Conservation (phyloP, 2,329 filamentous ascomycete species). For the Apiospora hydei region DNA sequence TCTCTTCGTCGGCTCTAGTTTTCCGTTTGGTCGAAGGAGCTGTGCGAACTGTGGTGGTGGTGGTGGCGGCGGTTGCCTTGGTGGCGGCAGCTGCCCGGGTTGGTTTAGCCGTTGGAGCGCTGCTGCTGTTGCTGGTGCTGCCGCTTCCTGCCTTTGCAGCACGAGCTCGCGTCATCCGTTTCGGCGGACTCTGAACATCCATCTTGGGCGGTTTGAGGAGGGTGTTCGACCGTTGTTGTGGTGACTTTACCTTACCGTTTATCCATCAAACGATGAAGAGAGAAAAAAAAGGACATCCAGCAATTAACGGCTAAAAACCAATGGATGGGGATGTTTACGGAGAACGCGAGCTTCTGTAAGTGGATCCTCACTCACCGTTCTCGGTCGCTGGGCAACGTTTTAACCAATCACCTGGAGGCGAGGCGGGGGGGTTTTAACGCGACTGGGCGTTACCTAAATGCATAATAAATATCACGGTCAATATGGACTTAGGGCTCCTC, state of each 20-base stretch:
- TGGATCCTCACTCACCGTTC: no score
- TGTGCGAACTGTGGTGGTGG: slow-evolving; percentile 28
- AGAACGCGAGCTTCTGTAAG: slow-evolving; percentile 17
- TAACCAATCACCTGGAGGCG: no score
- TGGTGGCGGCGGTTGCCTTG: slow-evolving; percentile 29
- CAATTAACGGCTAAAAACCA: neutral
- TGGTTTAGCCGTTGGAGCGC: slow-evolving; percentile 45
- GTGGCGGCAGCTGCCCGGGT: slow-evolving; percentile 44
- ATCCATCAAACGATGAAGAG: neutral
- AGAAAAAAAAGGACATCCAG: neutral
- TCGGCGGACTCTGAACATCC: slow-evolving; percentile 63
- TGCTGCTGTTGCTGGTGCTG: slow-evolving; percentile 42
- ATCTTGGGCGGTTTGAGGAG: slow-evolving; percentile 44
- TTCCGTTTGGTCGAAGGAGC: slow-evolving; percentile 56
- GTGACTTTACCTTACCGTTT: neutral
- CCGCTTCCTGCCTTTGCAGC: slow-evolving; percentile 46
- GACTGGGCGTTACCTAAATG: no score
- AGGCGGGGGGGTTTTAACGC: no score
- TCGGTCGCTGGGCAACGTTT: no score
- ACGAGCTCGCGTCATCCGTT: slow-evolving; percentile 63
- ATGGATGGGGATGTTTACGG: neutral
- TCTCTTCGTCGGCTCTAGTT: slow-evolving; percentile 61
- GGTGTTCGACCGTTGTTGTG: slow-evolving; percentile 23
- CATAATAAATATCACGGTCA: no score
- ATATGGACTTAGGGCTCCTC: no score